Percentiles rank a stretch among this genome's conserved stretches.
Evolutionary conservation across 208 protist genomes (phyloP).

Genomic region (Trypanosoma platydactyli): DNA sequence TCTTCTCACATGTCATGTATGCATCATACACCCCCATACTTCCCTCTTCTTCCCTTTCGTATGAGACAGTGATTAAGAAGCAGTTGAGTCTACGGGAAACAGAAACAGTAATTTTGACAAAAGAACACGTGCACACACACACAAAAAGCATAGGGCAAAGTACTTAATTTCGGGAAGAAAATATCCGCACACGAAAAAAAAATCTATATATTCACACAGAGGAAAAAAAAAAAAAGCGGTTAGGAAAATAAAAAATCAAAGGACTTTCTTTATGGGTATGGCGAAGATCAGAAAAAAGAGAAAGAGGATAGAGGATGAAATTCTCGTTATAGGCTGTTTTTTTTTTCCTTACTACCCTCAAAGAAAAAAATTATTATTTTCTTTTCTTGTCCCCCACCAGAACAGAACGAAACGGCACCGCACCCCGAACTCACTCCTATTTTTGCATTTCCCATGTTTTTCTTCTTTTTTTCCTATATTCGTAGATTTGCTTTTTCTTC

Average conservation of each 20-base stretch:
- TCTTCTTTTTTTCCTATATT: not conserved
- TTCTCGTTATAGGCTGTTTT: not conserved
- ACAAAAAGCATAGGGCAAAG: too few relatives aligned
- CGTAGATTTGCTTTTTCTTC: not conserved
- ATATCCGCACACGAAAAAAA: not conserved
- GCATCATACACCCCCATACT: not conserved
- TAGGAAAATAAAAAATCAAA: constrained; percentile 6
- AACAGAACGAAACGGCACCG: constrained; percentile 19
- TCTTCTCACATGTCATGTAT: not conserved
- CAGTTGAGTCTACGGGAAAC: too few relatives aligned
- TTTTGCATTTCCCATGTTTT: constrained; percentile 5
- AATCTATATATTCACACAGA: constrained; percentile 1
- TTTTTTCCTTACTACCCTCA: too few relatives aligned
- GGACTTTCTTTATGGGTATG: constrained; percentile 9
- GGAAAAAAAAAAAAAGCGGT: not conserved
- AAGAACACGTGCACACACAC: too few relatives aligned
- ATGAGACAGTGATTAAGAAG: too few relatives aligned
- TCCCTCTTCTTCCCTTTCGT: too few relatives aligned
- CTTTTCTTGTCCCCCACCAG: too few relatives aligned
- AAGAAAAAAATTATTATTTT: too few relatives aligned
- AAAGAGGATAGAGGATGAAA: not conserved
- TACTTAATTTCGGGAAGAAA: not conserved
- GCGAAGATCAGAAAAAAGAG: not conserved
- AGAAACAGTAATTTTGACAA: too few relatives aligned
- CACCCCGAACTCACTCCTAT: not conserved